phyloP scores from a whole-genome alignment of 768 basidiomycete genomes.

The Mycena filopes region DNA sequence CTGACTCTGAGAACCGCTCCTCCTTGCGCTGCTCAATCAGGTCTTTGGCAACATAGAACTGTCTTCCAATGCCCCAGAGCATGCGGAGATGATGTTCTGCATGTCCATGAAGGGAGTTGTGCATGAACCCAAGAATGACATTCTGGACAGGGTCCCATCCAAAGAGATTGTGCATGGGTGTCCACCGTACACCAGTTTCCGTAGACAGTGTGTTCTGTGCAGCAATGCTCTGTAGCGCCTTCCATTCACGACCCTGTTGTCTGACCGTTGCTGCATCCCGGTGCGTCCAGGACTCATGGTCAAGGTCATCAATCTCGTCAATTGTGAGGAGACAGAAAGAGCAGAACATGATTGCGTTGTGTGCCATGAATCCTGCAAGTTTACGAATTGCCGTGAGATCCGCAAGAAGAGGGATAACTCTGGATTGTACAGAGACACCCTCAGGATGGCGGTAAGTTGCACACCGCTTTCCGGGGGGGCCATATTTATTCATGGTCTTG shows the following conservation, averaged over 20 bases:
- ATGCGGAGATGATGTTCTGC: slow-evolving; percentile 25
- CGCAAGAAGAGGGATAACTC: slow-evolving; percentile 30
- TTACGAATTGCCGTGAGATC: slow-evolving; percentile 26
- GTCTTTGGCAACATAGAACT: too few relatives aligned
- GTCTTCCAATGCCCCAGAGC: slow-evolving; percentile 33
- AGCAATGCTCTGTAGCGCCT: too few relatives aligned
- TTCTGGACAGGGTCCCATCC: slow-evolving; percentile 30
- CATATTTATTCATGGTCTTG: neutral
- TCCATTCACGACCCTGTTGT: too few relatives aligned
- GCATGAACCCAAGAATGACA: slow-evolving; percentile 35
- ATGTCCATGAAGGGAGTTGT: slow-evolving; percentile 34
- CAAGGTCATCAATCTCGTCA: too few relatives aligned
- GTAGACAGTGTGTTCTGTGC: neutral
- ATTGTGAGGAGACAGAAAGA: slow-evolving; percentile 24
- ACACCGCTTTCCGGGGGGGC: neutral
- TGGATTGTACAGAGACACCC: slow-evolving; percentile 21
- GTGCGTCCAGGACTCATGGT: too few relatives aligned
- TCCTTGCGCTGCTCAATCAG: neutral
- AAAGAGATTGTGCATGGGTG: slow-evolving; percentile 12
- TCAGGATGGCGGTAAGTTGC: slow-evolving; percentile 13
- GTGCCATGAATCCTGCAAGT: slow-evolving; percentile 27
- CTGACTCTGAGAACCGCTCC: neutral
- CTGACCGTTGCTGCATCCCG: too few relatives aligned
- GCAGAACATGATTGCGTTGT: slow-evolving; percentile 30
- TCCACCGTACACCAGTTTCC: slow-evolving; percentile 28